Evolutionary conservation across 768 basidiomycete species (phyloP).

Genomic region (Suillus decipiens): DNA sequence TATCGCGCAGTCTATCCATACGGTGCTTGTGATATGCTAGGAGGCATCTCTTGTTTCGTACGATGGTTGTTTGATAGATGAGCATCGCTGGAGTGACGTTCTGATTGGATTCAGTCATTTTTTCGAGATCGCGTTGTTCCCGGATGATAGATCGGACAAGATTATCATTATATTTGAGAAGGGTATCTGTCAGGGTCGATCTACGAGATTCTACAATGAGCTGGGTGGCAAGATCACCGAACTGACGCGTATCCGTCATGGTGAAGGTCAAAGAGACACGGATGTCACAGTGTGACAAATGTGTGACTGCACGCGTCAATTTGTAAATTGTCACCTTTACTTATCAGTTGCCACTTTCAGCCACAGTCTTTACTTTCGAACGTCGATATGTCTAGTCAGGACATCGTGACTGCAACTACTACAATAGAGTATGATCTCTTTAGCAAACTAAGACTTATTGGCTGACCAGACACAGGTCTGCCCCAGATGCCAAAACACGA

Average conservation of each 20-base stretch:
- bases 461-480: constrained; percentile 40
- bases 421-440: constrained; percentile 35
- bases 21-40: constrained; percentile 92
- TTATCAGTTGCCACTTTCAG: constrained; percentile 10
- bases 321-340: constrained; percentile 12
- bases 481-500: constrained; percentile 85
- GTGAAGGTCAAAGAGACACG: constrained; percentile 8
- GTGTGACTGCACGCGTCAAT: constrained; percentile 14
- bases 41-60: constrained; percentile 94
- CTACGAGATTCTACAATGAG: constrained; percentile 86
- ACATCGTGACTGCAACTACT: constrained; percentile 48
- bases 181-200: constrained; percentile 78
- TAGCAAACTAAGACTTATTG: not conserved
- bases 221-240: constrained; percentile 84
- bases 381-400: constrained; percentile 34
- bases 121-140: constrained; percentile 89
- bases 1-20: constrained; percentile 76
- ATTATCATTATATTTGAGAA: constrained; percentile 90
- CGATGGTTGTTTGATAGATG: constrained; percentile 86
- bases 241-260: constrained; percentile 61
- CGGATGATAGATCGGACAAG: constrained; percentile 85
- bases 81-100: constrained; percentile 62
- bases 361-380: constrained; percentile 11
- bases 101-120: constrained; percentile 45
- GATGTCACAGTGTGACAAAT: constrained; percentile 13